Evolutionary conservation across 345 rosid genomes (phyloP).

Genomic region (Hibiscus trionum): DNA sequence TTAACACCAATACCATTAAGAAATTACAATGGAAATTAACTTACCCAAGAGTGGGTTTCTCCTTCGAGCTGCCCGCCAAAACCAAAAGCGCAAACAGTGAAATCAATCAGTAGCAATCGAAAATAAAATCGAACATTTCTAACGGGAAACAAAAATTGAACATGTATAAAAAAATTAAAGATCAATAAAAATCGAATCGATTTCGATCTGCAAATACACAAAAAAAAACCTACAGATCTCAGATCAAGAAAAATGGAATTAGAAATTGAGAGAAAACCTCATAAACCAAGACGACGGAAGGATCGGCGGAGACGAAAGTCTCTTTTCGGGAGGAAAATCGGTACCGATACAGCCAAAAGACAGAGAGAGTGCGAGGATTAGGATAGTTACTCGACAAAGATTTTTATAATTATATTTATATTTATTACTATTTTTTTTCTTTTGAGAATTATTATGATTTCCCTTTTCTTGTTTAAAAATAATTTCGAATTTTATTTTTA

Average conservation of each 20-base stretch:
- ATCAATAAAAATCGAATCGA: background rate
- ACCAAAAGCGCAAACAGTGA: background rate
- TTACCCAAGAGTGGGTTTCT: slow-evolving; percentile 90
- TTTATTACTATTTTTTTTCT: too few species aligned
- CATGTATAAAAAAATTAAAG: background rate
- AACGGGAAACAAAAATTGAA: background rate
- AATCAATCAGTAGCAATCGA: slow-evolving; percentile 5
- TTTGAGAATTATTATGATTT: too few species aligned
- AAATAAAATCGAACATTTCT: background rate
- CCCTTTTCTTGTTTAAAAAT: too few species aligned
- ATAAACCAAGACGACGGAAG: slow-evolving; percentile 14
- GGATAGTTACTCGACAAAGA: background rate
- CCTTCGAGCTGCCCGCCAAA: slow-evolving; percentile 61
- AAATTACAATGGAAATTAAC: slow-evolving; percentile 8
- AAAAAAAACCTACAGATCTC: background rate
- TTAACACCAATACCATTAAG: background rate
- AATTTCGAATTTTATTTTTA: too few species aligned
- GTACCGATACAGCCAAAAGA: background rate
- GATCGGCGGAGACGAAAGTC: slow-evolving; percentile 8
- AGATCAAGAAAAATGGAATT: background rate
- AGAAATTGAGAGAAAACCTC: background rate
- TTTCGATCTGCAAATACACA: background rate
- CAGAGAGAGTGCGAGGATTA: background rate
- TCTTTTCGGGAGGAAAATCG: background rate
- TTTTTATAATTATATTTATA: background rate